Evolutionary conservation across 2,329 filamentous ascomycete genomes (phyloP).

Genomic region (Trichoderma sp.): DNA sequence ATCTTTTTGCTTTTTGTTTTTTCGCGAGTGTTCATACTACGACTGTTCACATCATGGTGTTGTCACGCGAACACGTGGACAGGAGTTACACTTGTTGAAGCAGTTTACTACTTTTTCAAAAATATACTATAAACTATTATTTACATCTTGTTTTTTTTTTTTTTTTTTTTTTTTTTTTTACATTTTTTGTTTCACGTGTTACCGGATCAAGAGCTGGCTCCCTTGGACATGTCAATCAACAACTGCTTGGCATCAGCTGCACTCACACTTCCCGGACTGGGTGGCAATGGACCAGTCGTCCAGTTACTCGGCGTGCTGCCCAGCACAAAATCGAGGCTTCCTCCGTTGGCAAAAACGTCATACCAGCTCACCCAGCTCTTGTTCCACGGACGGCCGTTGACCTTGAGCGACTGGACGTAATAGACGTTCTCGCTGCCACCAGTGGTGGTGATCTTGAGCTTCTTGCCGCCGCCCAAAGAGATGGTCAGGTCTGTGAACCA

Average conservation of each 20-base stretch:
- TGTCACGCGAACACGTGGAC: neutral
- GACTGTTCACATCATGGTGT: neutral
- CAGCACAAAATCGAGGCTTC: constrained; percentile 66
- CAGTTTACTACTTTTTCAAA: neutral
- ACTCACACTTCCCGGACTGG: constrained; percentile 56
- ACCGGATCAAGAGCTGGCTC: neutral
- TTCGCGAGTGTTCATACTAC: neutral
- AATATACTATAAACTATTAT: constrained; percentile 8
- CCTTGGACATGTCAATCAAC: constrained; percentile 27
- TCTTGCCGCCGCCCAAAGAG: constrained; percentile 58
- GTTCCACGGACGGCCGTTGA: constrained; percentile 66
- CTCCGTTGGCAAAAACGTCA: constrained; percentile 67
- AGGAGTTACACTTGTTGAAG: neutral
- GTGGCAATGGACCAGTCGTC: constrained; percentile 63
- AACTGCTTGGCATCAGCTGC: constrained; percentile 28
- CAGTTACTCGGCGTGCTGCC: constrained; percentile 57
- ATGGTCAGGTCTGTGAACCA: constrained; percentile 66
- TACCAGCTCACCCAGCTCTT: constrained; percentile 69
- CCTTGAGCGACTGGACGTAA: constrained; percentile 67
- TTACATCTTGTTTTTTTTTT: neutral
- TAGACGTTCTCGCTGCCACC: constrained; percentile 54
- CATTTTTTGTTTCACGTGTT: neutral
- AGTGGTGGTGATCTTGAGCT: constrained; percentile 56
- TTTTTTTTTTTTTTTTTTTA: neutral
- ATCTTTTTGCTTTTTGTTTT: neutral